A percentile compares a stretch with the other conserved stretches of the same genome.
Evolutionary conservation across 2,329 filamentous ascomycete genomes (phyloP).

Genomic region (Colletotrichum sp.): DNA sequence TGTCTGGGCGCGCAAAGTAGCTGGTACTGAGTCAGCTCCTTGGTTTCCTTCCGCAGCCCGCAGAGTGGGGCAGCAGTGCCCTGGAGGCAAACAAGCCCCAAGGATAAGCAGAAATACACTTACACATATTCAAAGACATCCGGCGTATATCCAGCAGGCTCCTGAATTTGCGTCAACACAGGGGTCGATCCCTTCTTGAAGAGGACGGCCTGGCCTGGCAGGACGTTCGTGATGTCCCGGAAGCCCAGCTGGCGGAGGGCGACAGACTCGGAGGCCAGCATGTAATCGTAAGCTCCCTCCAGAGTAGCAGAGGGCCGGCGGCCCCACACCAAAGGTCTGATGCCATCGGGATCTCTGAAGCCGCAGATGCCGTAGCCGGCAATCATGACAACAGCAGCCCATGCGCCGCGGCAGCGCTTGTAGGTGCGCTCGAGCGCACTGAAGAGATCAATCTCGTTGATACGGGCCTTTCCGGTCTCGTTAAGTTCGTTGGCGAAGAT

Average conservation of each 20-base stretch:
- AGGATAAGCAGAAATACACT: not conserved
- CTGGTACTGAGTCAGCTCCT: slow-evolving; percentile 56
- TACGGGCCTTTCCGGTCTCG: slow-evolving; percentile 80
- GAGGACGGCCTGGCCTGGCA: slow-evolving; percentile 85
- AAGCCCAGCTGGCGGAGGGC: slow-evolving; percentile 85
- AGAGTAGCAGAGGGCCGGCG: slow-evolving; percentile 70
- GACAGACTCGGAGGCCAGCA: slow-evolving; percentile 90
- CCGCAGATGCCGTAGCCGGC: slow-evolving; percentile 81
- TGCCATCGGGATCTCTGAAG: slow-evolving; percentile 72
- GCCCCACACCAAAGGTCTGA: slow-evolving; percentile 82
- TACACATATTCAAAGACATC: slow-evolving; percentile 72
- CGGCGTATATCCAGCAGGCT: slow-evolving; percentile 74
- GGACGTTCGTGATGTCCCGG: slow-evolving; percentile 75
- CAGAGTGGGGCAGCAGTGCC: not conserved
- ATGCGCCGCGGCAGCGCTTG: slow-evolving; percentile 74
- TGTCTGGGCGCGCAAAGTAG: slow-evolving; percentile 86
- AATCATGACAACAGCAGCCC: slow-evolving; percentile 82
- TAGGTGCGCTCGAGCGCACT: slow-evolving; percentile 59
- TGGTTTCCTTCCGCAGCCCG: not conserved
- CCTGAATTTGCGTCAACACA: slow-evolving; percentile 76
- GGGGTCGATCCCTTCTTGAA: slow-evolving; percentile 79
- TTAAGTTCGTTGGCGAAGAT: slow-evolving; percentile 84
- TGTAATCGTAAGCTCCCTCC: slow-evolving; percentile 76
- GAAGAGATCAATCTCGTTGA: slow-evolving; percentile 81
- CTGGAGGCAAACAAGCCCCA: not conserved